phyloP scores from a whole-genome alignment of 257 asterid genomes.

The Fraxinus americana region DNA sequence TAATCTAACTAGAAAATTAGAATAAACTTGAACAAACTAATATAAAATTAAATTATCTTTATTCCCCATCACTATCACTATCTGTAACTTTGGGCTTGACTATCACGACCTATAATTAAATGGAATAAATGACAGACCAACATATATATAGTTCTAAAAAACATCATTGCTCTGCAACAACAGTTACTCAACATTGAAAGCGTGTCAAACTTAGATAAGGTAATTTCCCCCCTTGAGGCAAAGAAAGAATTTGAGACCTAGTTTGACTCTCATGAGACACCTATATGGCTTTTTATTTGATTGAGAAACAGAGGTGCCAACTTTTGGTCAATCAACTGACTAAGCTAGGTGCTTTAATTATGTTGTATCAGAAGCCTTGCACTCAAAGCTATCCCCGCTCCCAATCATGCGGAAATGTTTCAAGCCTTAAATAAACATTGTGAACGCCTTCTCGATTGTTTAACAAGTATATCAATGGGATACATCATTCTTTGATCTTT shows the following conservation, averaged over 20 bases:
- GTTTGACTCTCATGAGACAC: background rate
- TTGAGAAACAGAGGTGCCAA: background rate
- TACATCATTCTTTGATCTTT: background rate
- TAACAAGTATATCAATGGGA: background rate
- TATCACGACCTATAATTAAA: background rate
- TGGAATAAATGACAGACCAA: too few relatives aligned
- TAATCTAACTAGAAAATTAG: too few relatives aligned
- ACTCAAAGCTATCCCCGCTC: background rate
- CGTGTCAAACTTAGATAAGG: too few relatives aligned
- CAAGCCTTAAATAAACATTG: background rate
- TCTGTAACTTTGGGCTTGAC: slow-evolving; percentile 34
- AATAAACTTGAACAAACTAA: too few relatives aligned
- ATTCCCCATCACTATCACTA: background rate
- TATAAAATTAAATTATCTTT: too few relatives aligned
- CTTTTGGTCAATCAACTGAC: background rate
- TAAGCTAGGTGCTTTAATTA: background rate
- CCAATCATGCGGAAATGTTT: background rate
- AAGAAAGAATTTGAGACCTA: background rate
- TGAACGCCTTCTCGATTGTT: background rate
- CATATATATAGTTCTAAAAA: too few relatives aligned
- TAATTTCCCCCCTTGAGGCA: too few relatives aligned
- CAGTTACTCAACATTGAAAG: too few relatives aligned
- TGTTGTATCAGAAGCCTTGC: background rate
- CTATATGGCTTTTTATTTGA: background rate
- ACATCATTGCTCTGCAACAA: too few relatives aligned